Evolutionary conservation across 257 asterid species (phyloP), one percentile per base, ranked within the genome.

Genomic region (Nicotiana benthamiana): DNA sequence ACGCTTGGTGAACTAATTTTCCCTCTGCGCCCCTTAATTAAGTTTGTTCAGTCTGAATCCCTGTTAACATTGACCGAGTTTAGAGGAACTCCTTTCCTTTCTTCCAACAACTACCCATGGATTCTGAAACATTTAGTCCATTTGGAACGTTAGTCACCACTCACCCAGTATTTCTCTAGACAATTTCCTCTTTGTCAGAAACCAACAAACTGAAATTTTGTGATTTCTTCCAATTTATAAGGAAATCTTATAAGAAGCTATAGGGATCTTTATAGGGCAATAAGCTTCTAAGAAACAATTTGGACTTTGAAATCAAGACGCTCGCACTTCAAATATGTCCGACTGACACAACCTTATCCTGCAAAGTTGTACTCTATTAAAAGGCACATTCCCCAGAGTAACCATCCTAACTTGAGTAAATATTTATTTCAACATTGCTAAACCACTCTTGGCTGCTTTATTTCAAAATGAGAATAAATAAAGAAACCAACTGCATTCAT

Each of bases 381-480:
- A 67, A 67, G 54, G 20, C 54, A 36, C 3, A 17, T 67, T 67
- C 54, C 54, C 6, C 8, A 36, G 18, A n/a, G 54, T 5, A 36
- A 36, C n/a, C 75, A 67, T 67, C 75, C 54, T 36, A n/a, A n/a
- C n/a, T n/a, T 36, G 53, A n/a, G 75, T 36, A 67, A 67, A 67
- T 67, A n/a, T 67, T 36, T 67, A 11, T 52, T 67, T 36, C 54
- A 11, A 67, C 54, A 67, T 40, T 36, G 54, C 28, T 66, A 18
- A 16, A 34, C 18, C 27, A 36, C 10, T 67, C 54, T 67, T 36
- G 75, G 75, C 75, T 36, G 3, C 75, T n/a, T 67, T 48, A 67
- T 34, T 18, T 16, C 75, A 66, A 34, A 67, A 36, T 67, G 54
- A 36, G 30, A 36, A 67, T 43, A 36, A 36, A 36, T 36, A n/a